phyloP scores from a whole-genome alignment of 2,329 filamentous ascomycete species.

The Phaeosphaeriaceae sp. region DNA sequence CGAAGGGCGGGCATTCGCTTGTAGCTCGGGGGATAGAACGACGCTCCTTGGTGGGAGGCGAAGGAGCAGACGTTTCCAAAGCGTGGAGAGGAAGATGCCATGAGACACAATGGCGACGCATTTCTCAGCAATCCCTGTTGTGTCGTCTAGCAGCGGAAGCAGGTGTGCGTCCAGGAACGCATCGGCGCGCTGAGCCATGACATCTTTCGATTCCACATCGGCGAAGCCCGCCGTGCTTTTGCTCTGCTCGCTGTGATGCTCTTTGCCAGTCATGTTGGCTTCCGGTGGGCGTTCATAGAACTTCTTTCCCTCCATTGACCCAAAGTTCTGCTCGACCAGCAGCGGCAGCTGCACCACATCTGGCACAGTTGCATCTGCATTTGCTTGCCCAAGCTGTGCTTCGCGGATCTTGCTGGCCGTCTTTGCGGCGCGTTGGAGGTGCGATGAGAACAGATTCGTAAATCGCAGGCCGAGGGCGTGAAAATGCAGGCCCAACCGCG shows the following conservation, averaged over 20 bases:
- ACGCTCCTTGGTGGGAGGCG: conserved; percentile 60
- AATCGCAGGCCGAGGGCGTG: conserved; percentile 69
- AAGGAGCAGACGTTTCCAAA: conserved; percentile 69
- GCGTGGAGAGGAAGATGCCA: conserved; percentile 76
- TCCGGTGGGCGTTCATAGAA: conserved; percentile 54
- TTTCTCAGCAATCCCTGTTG: conserved; percentile 33
- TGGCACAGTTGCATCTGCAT: conserved; percentile 15
- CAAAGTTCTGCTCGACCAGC: conserved; percentile 78
- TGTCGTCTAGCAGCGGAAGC: conserved; percentile 59
- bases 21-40: conserved; percentile 52
- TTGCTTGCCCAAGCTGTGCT: conserved; percentile 54
- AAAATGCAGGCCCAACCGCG: conserved; percentile 71
- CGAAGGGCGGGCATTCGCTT: conserved; percentile 47
- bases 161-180: conserved; percentile 72
- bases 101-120: conserved; percentile 78
- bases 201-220: conserved; percentile 71
- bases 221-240: conserved; percentile 54
- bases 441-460: conserved; percentile 77
- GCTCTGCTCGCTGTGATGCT: conserved; percentile 49
- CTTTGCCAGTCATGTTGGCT: conserved; percentile 44
- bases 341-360: conserved; percentile 32
- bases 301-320: conserved; percentile 71
- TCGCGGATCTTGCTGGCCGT: conserved; percentile 73
- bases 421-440: conserved; percentile 74
- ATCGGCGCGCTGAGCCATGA: conserved; percentile 70